phyloP scores from a whole-genome alignment of 2,329 filamentous ascomycete species.

The Dryadomyces quercivorus region DNA sequence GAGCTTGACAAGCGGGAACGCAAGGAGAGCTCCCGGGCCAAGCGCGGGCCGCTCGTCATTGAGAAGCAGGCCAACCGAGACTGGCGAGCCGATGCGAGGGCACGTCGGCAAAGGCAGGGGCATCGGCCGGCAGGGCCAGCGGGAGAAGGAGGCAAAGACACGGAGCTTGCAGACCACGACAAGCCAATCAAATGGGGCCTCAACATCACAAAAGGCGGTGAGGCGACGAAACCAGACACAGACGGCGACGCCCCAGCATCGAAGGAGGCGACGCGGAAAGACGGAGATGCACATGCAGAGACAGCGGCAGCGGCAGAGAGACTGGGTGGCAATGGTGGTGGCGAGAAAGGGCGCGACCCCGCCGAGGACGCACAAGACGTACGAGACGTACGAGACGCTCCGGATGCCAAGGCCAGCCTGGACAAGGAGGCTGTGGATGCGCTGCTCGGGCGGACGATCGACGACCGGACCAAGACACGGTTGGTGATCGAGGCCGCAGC shows the following conservation, averaged over 20 bases:
- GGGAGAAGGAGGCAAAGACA: constrained; percentile 10
- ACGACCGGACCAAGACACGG: constrained; percentile 6
- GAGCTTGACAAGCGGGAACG: constrained; percentile 12
- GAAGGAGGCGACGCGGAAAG: background rate
- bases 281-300: background rate
- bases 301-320: background rate
- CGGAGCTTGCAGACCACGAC: constrained; percentile 19
- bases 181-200: constrained; percentile 26
- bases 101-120: constrained; percentile 10
- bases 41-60: constrained; percentile 15
- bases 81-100: constrained; percentile 20
- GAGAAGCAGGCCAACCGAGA: constrained; percentile 15
- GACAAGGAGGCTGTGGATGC: constrained; percentile 12
- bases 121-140: background rate
- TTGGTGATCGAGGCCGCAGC: constrained; percentile 13
- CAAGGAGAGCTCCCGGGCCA: constrained; percentile 5
- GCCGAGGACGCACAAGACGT: background rate
- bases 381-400: background rate
- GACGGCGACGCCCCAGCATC: background rate
- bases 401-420: background rate
- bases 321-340: background rate
- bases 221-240: background rate
- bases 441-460: constrained; percentile 9
- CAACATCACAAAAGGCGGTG: constrained; percentile 15
- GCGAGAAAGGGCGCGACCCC: background rate